Conservation (phyloP, 352 stramenopile species). For the Blastocystis hominis region DNA sequence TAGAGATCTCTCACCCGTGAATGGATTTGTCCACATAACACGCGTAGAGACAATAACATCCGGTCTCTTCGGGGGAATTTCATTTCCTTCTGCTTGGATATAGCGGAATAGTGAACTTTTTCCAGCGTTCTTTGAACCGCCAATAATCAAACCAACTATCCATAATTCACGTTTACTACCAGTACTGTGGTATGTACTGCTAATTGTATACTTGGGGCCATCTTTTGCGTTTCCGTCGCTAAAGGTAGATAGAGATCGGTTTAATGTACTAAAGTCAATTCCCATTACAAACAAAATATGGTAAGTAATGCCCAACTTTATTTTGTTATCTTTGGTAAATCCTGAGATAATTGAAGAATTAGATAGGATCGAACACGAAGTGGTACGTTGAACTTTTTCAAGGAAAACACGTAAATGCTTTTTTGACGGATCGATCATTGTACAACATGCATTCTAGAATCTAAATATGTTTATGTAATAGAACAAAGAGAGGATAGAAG, state of each 20-base stretch:
- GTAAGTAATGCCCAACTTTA: not conserved
- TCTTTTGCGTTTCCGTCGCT: not conserved
- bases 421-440: too few relatives aligned
- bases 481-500: too few relatives aligned
- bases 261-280: constrained; percentile 1
- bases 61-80: not conserved
- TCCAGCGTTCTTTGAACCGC: not conserved
- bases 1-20: not conserved
- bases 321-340: too few relatives aligned
- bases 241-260: not conserved
- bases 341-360: too few relatives aligned
- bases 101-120: not conserved
- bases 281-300: constrained; percentile 1
- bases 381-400: too few relatives aligned
- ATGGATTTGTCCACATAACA: not conserved
- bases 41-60: not conserved
- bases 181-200: constrained; percentile 6
- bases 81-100: not conserved
- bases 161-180: not conserved
- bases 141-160: not conserved
- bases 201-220: not conserved
- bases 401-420: too few relatives aligned
- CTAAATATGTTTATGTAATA: too few relatives aligned
- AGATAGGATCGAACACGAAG: too few relatives aligned
- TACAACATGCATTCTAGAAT: too few relatives aligned